These are phyloP conservation scores for Tagetes erecta DNA, from an alignment of 129 eudicot species.

Conservation along the genomic window DNA sequence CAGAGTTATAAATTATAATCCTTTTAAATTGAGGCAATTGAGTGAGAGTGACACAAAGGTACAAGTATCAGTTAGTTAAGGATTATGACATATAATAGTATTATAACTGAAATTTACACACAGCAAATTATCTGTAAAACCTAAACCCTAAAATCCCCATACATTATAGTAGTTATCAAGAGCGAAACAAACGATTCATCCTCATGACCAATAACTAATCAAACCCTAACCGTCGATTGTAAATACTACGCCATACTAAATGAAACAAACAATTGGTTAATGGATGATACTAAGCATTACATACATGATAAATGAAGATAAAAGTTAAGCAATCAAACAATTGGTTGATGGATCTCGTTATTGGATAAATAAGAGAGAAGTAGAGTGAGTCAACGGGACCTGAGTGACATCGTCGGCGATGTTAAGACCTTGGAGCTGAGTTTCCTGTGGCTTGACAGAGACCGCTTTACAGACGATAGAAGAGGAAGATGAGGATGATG, in stretches of 20 bases:
- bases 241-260: neutral
- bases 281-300: too few relatives aligned
- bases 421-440: conserved; percentile 69
- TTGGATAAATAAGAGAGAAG: neutral
- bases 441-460: conserved; percentile 43
- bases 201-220: too few relatives aligned
- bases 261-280: neutral
- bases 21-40: too few relatives aligned
- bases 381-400: conserved; percentile 36
- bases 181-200: too few relatives aligned
- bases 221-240: too few relatives aligned
- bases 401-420: conserved; percentile 97
- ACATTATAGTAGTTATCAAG: too few relatives aligned
- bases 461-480: conserved; percentile 63
- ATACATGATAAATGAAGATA: neutral
- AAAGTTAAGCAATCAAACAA: neutral
- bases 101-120: too few relatives aligned
- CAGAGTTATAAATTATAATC: too few relatives aligned
- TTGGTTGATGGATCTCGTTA: neutral
- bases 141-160: too few relatives aligned
- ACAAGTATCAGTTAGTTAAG: neutral
- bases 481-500: neutral
- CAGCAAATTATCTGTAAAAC: too few relatives aligned
- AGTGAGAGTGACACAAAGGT: too few relatives aligned
- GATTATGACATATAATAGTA: neutral